phyloP scores from a whole-genome alignment of 805 yeast genomes.

The Zygosaccharomyces rouxii region DNA sequence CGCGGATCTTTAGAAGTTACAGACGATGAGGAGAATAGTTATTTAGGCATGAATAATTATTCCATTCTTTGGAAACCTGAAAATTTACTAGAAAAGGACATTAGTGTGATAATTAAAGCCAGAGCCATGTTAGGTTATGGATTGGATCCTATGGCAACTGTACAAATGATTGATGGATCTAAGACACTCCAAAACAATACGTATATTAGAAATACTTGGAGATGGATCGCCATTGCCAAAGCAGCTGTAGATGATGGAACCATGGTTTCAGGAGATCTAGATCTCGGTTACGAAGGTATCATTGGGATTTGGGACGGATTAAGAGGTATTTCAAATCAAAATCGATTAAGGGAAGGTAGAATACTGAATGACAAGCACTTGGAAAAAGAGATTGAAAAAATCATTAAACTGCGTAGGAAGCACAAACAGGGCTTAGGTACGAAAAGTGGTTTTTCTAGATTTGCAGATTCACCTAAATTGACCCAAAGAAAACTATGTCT shows the following conservation, averaged over 20 bases:
- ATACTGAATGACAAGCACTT: slow-evolving; percentile 32
- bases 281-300: slow-evolving; percentile 85
- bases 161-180: slow-evolving; percentile 51
- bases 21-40: slow-evolving; percentile 22
- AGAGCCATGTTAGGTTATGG: slow-evolving; percentile 75
- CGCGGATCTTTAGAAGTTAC: slow-evolving; percentile 13
- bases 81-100: slow-evolving; percentile 61
- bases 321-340: slow-evolving; percentile 47
- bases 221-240: slow-evolving; percentile 77
- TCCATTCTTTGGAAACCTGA: slow-evolving; percentile 35
- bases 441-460: slow-evolving; percentile 17
- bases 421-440: slow-evolving; percentile 24
- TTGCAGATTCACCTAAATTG: slow-evolving; percentile 36
- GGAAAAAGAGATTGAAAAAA: slow-evolving; percentile 34
- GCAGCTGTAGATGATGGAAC: slow-evolving; percentile 59
- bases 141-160: slow-evolving; percentile 58
- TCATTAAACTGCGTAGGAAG: slow-evolving; percentile 40
- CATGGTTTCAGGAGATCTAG: slow-evolving; percentile 65
- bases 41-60: slow-evolving; percentile 21
- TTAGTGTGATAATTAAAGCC: slow-evolving; percentile 63
- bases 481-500: slow-evolving; percentile 73
- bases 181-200: slow-evolving; percentile 46
- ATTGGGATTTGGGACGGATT: slow-evolving; percentile 84
- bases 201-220: slow-evolving; percentile 80
- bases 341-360: slow-evolving; percentile 39